These are phyloP conservation scores for Juncus effusus DNA, from an alignment of 176 grass and related monocot genomes.

Conservation along the genomic window DNA sequence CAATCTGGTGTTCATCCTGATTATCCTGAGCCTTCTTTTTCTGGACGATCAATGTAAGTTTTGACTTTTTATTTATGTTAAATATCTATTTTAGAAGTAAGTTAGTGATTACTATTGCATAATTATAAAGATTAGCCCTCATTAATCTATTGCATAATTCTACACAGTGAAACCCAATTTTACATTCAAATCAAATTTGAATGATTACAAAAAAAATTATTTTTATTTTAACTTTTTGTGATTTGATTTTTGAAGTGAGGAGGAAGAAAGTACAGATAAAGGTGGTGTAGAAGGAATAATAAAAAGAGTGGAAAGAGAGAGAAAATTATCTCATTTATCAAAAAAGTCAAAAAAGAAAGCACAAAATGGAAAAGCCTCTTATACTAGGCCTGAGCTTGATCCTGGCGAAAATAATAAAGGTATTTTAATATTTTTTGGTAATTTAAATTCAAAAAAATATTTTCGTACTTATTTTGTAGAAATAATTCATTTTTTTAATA, in stretches of 20 bases:
- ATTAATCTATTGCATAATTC: background rate
- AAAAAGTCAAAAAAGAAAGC: slow-evolving; percentile 5
- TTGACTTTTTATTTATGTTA: background rate
- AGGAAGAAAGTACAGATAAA: slow-evolving; percentile 18
- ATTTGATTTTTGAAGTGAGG: slow-evolving; percentile 24
- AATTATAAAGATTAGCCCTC: background rate
- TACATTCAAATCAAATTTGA: too few relatives aligned
- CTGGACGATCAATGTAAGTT: slow-evolving; percentile 41
- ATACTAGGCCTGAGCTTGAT: slow-evolving; percentile 14
- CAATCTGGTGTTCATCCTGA: slow-evolving; percentile 33
- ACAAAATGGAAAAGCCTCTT: background rate
- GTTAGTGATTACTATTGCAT: background rate
- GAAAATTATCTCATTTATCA: slow-evolving; percentile 17
- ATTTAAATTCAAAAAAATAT: background rate
- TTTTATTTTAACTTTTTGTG: background rate
- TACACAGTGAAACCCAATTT: background rate
- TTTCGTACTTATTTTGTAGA: background rate
- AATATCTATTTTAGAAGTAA: background rate
- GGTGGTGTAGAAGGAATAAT: slow-evolving; percentile 40
- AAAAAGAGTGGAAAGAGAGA: slow-evolving; percentile 45
- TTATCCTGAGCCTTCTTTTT: slow-evolving; percentile 41
- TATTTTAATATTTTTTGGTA: background rate
- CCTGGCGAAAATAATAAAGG: slow-evolving; percentile 12
- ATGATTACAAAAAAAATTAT: too few relatives aligned
- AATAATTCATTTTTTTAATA: too few relatives aligned